phyloP scores from a whole-genome alignment of 768 basidiomycete species.

The Boletus rufocinnamomeus region DNA sequence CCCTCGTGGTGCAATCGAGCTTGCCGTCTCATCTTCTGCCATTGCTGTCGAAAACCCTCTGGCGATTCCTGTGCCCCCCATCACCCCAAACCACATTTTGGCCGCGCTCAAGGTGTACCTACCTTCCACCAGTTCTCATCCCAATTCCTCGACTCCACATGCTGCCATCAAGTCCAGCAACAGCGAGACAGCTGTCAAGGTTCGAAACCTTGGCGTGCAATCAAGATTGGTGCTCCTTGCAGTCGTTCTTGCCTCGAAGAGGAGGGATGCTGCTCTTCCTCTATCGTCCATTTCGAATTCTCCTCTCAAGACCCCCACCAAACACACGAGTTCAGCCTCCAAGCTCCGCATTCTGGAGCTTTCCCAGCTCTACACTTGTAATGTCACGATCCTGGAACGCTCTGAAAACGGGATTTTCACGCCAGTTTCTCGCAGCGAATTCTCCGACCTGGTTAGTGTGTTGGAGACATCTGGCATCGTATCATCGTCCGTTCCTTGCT shows the following conservation, averaged over 20 bases:
- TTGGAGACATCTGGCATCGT: constrained; percentile 75
- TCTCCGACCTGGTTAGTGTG: constrained; percentile 67
- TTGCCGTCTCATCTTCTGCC: constrained; percentile 45
- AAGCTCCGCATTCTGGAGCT: constrained; percentile 51
- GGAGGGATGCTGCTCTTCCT: constrained; percentile 57
- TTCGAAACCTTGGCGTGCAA: constrained; percentile 71
- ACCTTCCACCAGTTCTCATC: constrained; percentile 38
- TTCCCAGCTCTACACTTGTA: constrained; percentile 64
- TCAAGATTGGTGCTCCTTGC: constrained; percentile 68
- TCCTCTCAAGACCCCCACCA: constrained; percentile 46
- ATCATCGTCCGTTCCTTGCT: constrained; percentile 36
- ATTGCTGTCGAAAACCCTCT: constrained; percentile 27
- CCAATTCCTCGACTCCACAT: constrained; percentile 17
- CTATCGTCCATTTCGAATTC: constrained; percentile 43
- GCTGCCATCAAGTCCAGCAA: constrained; percentile 33
- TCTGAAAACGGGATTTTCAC: constrained; percentile 56
- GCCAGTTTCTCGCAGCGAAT: constrained; percentile 74
- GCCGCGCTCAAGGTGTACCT: constrained; percentile 74
- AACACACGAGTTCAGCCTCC: constrained; percentile 48
- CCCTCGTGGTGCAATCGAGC: constrained; percentile 75
- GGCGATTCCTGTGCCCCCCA: constrained; percentile 39
- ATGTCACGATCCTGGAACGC: constrained; percentile 57
- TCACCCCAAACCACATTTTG: constrained; percentile 70
- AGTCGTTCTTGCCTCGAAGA: constrained; percentile 63
- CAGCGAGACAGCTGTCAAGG: constrained; percentile 67